Base-by-base conservation (phyloP, 352 stramenopile species). In the Halophytophthora polymorphica region DNA sequence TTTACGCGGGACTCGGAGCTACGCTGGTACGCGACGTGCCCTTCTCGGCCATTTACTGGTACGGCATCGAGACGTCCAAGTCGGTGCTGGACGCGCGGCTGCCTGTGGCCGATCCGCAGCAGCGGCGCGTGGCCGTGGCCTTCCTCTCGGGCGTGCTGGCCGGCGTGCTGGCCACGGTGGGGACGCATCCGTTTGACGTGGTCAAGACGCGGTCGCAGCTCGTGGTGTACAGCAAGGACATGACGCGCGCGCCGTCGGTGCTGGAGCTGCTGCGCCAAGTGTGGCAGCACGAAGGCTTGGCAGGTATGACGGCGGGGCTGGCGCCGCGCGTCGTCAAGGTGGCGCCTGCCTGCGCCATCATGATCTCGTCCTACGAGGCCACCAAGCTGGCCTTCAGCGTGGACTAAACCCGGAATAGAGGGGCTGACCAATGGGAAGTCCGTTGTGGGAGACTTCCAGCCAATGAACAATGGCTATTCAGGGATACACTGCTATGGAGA, bases 121-220 rank as follows among this genome's bases (percentile, higher is more conserved):
- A 57, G 33, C 69, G 58, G 22, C 66, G 67, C 1, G 67, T 88
- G 7, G 58, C 56, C 0, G 72, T 92, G 29, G 79, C 90, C 11
- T 91, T 98, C 43, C 40, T 96, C 3, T 83, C 87, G 40, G 91
- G 93, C 10, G 69, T 93, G 28, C 53, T 73, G 6, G 80, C 88
- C 0, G 92, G 93, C 34, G 61, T 84, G 0, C 66, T 98, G 25
- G 90, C 95, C 25, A 93, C 93, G 4, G 61, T 93, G 13, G 59
- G 73, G n/a, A 98, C 93, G 10, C 97, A 96, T 11, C 94, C 95
- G 25, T 96, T 98, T 53, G 94, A 98, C 66, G 93, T 98, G 44
- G 68, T 98, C 61, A 98, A 98, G 69, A 98, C 93, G 12, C 76
- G 92, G 14, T 66, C 73, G 39, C 83, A 95, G 56, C 69, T 90